Conservation (phyloP, 371 early-diverging fungal species). For the Mucor piriformis region DNA sequence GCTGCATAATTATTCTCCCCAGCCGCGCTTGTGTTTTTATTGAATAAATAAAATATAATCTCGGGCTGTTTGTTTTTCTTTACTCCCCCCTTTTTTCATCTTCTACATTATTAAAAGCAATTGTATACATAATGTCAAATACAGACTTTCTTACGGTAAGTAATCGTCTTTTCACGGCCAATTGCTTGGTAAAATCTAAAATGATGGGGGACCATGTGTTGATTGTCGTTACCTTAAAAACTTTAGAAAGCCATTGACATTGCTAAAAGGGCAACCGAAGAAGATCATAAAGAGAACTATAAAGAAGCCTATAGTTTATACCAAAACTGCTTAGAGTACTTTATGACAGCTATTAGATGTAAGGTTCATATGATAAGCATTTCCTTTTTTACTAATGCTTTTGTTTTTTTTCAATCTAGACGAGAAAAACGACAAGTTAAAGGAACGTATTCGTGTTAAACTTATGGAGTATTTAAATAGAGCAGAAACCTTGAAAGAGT, state of each 20-base stretch:
- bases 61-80: constrained; percentile 1
- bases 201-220: too few relatives aligned
- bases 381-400: not conserved
- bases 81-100: constrained; percentile 2
- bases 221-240: too few relatives aligned
- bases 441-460: constrained; percentile 86
- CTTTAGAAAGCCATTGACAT: constrained; percentile 82
- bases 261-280: constrained; percentile 93
- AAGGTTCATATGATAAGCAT: too few relatives aligned
- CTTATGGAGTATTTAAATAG: constrained; percentile 91
- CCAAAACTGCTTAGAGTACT: constrained; percentile 87
- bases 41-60: not conserved
- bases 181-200: too few relatives aligned
- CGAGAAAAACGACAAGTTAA: constrained; percentile 89
- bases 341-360: constrained; percentile 95
- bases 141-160: constrained; percentile 45
- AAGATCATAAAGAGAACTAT: constrained; percentile 88
- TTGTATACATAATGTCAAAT: constrained; percentile 27
- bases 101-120: not conserved
- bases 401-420: constrained; percentile 58
- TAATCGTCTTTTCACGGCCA: not conserved
- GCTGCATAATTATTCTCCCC: not conserved
- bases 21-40: too few relatives aligned
- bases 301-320: constrained; percentile 92
- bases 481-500: constrained; percentile 91